A percentile compares a stretch with the other conserved stretches of the same genome.
Evolutionary conservation across 225 moss, liverwort and hornwort species (phyloP).

Genomic region (Physcomitrium patens): DNA sequence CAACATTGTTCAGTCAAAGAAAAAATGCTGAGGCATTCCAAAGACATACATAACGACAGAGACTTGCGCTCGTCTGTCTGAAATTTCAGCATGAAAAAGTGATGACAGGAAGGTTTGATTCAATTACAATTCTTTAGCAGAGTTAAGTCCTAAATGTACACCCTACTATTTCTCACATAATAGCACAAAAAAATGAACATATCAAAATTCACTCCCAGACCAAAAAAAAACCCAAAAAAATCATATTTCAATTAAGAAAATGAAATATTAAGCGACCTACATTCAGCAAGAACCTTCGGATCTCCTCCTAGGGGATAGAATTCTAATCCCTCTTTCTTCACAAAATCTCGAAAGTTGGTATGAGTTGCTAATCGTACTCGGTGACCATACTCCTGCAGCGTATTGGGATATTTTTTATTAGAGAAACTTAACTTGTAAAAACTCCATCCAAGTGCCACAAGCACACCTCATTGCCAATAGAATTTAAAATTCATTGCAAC

Average conservation of each 20-base stretch:
- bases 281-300: conserved; percentile 94
- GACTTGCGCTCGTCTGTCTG: no score
- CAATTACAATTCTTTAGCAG: no score
- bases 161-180: no score
- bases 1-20: conserved; percentile 1
- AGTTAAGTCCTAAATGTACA: no score
- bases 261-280: conserved; percentile 43
- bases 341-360: conserved; percentile 84
- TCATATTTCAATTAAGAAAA: no score
- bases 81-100: no score
- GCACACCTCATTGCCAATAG: background rate
- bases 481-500: no score
- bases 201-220: no score
- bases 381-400: conserved; percentile 87
- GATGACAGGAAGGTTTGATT: no score
- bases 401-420: background rate
- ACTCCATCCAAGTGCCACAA: conserved; percentile 6
- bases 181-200: no score
- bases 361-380: conserved; percentile 94
- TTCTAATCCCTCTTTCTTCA: conserved; percentile 82
- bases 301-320: conserved; percentile 95
- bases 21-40: background rate
- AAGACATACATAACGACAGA: no score
- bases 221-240: no score
- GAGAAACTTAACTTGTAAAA: conserved; percentile 4